Evolutionary conservation across 2,329 filamentous ascomycete species (phyloP), one percentile per base, ranked within the genome.

Genomic region (Aureobasidium zeae): DNA sequence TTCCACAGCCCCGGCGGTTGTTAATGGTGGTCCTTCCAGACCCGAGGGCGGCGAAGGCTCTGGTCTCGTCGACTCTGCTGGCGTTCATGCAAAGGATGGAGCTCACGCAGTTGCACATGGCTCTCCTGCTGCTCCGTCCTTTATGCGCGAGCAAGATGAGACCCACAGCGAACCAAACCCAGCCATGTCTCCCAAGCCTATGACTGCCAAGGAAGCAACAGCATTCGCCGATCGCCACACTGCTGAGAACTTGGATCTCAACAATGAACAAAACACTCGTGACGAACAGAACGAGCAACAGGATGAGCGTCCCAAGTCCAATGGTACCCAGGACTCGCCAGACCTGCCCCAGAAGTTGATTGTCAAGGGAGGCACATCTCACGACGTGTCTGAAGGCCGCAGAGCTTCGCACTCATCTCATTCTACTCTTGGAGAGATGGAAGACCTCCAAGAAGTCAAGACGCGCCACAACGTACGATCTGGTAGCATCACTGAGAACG

Each of bases 401-500:
- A 41, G 37, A 41, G 32, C 35, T 6, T 50, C 48, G 13, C 35
- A 17, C n/a, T 46, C 46, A 15, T 46, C 43, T 8, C 36, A 44
- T 13, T 45, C 43, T 5, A 48, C 45, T 3, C 11, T 48, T 3
- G 51, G 48, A 8, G 58, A 57, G 45, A 33, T 53, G 51, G 52
- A 53, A 49, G 47, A 53, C 46, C 31, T 43, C 51, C 48, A 49
- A 57, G 28, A 50, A 52, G 5, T 51, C 51, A 25, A 53, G 50
- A n/a, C 33, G 20, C 49, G 53, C 7, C 52, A 55, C 11, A 47
- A 53, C 4, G 78, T 79, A 5, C 72, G 82, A 45, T 85, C 79
- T 52, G 83, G 84, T 20, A 85, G 80, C 57, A 86, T 88, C 53
- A 86, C 83, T 0, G 83, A 88, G 61, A 84, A 83, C 48, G 68